A percentile compares a stretch with the other conserved stretches of the same genome.
Evolutionary conservation across 257 asterid genomes (phyloP).

Genomic region (Solanum raphanifolium): DNA sequence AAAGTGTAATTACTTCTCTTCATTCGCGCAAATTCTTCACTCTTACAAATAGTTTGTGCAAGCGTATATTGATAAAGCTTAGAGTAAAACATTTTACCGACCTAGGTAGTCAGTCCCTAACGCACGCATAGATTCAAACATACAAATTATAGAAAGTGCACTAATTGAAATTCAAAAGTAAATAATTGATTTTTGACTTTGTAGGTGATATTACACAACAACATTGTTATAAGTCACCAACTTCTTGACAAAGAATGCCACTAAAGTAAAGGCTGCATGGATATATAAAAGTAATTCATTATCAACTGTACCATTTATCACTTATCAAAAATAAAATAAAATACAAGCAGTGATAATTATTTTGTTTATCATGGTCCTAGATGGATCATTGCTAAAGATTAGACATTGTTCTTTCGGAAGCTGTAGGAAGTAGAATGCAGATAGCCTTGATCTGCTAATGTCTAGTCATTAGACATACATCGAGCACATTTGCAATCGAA

Average conservation of each 20-base stretch:
- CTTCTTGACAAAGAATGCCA: background rate
- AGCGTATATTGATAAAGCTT: background rate
- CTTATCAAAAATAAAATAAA: background rate
- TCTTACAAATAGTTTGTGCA: background rate
- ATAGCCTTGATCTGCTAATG: background rate
- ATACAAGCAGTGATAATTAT: background rate
- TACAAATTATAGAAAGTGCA: background rate
- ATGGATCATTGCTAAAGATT: background rate
- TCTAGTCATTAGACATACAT: slow-evolving; percentile 53
- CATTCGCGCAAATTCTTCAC: background rate
- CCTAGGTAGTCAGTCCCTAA: background rate
- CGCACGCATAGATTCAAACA: background rate
- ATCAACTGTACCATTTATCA: background rate
- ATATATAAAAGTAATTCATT: background rate
- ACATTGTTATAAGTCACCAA: background rate
- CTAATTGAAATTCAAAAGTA: background rate
- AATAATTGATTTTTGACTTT: background rate
- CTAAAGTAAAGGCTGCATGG: background rate
- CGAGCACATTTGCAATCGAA: slow-evolving; percentile 66
- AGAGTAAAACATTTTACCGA: background rate
- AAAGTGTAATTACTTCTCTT: background rate
- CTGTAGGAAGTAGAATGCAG: background rate
- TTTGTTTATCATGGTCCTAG: background rate
- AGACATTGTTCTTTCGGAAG: background rate
- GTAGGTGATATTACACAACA: background rate